Base-by-base conservation (phyloP, 2,329 filamentous ascomycete species). In the Aspergillus sp. region DNA sequence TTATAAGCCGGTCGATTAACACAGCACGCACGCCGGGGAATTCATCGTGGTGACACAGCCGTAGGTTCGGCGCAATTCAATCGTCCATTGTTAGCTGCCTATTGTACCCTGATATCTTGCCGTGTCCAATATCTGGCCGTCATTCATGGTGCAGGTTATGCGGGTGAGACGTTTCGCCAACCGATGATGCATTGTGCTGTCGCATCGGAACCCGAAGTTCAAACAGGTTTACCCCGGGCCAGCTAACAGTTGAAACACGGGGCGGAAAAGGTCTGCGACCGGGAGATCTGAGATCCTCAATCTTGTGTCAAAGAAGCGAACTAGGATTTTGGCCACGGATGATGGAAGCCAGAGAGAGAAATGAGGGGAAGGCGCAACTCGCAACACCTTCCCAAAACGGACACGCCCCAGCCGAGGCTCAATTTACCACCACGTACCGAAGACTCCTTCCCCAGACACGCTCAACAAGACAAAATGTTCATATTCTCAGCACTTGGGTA, bases 331-430 rank as follows among this genome's bases (percentile, higher is more conserved):
- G 34, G 9, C 34, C 11, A 41, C 8, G 31, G 34, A 41, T 41
- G 34, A 17, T 41, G 11, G 45, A 22, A 8, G 45, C 15, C 45
- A 8, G 22, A 28, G 19, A 23, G 46, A 13, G 46, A 49, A 11
- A 49, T 25, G 13, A 4, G 47, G 47, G 23, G 47, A 49, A 25
- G 13, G 47, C 22, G 38, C n/a, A 3, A 9, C 30, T 60, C 57
- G 57, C 57, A 60, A 49, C 50, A 31, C 50, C 8, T 60, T 54
- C 57, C 50, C 15, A 38, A 54, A 60, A 4, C 13, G 50, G 51
- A 57, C 23, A 34, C 25, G 31, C 15, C 8, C 19, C 15, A 13
- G 8, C 22, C 25, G 17, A 56, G n/a, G 25, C 22, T 15, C 15
- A 13, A 11, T 28, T 25, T 47, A 55, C 31, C 31, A 6, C 53